Evolutionary conservation across 139 green algal genomes (phyloP), one percentile per base, ranked within the genome.

Genomic region (Closterium sp.): DNA sequence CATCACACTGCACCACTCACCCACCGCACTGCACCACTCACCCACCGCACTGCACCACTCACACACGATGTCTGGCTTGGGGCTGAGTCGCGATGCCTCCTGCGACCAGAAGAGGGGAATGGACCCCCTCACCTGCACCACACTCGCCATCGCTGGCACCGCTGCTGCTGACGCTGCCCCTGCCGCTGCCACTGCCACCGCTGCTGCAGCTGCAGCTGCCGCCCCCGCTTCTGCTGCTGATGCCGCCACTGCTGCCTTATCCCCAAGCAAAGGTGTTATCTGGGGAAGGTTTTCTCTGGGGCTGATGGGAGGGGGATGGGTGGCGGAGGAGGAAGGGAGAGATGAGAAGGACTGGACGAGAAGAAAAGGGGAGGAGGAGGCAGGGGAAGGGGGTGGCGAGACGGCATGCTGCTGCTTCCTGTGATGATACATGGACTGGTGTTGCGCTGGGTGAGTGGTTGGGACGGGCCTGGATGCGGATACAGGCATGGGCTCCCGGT

Each of bases 91-190:
- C 3, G 62, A 89, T 11, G 90, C 89, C 90, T 98, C 95, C 94
- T 99, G 98, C 13, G 89, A 96, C 98, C 98, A 99, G 92, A 97
- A 98, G 89, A 99, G 96, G 9, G 98, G 98, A 87, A 99, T 96
- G 87, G 94, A 95, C 24, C 94, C 92, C 10, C 94, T 34, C 22
- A 91, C 86, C 87, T 96, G 93, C 86, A 95, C 91, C 45, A 93
- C 94, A n/a, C 79, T 89, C 29, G 92, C 50, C 62, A 91, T 94
- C 21, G 32, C 50, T 31, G n/a, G 86, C 34, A 86, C n/a, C 79
- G 88, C 32, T n/a, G 31, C 31, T 21, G 50, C 42, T 45, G 10
- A 27, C 79, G 45, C 92, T 38, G 70, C 89, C 89, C 89, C 19
- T n/a, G 24, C 50, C 27, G 30, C 24, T 89, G 45, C 13, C 89